Evolutionary conservation across 2,329 filamentous ascomycete genomes (phyloP).

Genomic region (Hypoxylon sp.): DNA sequence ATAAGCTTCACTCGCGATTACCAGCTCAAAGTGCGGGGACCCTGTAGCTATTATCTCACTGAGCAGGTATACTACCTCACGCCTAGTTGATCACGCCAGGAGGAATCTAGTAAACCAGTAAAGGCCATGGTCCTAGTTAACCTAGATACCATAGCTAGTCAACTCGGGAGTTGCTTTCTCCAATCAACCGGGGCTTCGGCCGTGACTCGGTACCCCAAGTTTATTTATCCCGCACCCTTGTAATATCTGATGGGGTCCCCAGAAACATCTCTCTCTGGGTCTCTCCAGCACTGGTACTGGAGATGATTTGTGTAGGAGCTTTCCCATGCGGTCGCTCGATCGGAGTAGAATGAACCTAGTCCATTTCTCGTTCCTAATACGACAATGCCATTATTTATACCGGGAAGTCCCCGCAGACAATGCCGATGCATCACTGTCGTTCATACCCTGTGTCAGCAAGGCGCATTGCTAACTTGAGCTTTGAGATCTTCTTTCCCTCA

Average conservation of each 20-base stretch:
- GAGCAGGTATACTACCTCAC: not conserved
- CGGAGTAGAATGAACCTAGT: conserved; percentile 34
- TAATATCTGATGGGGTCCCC: conserved; percentile 35
- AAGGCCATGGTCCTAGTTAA: conserved; percentile 5
- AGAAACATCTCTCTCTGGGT: conserved; percentile 20
- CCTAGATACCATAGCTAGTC: not conserved
- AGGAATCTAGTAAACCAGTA: not conserved
- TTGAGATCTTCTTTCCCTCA: conserved; percentile 3
- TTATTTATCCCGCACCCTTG: conserved; percentile 47
- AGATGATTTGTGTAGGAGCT: conserved; percentile 21
- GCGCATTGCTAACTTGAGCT: conserved; percentile 5
- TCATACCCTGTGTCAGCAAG: conserved; percentile 13
- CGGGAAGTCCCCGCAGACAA: conserved; percentile 2
- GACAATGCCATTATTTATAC: conserved; percentile 36
- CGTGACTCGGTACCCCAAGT: conserved; percentile 37
- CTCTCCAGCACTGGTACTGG: conserved; percentile 20
- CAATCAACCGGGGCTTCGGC: conserved; percentile 38
- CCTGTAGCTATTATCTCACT: not conserved
- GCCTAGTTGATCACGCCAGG: not conserved
- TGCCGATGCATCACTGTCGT: conserved; percentile 13
- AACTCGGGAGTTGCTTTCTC: conserved; percentile 14
- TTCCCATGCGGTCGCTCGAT: conserved; percentile 16
- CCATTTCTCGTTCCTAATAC: conserved; percentile 13
- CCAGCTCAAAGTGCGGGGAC: not conserved
- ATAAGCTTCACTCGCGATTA: conserved; percentile 1